Conservation (phyloP, 2,329 filamentous ascomycete species). For the Lasiodiplodia citricola region DNA sequence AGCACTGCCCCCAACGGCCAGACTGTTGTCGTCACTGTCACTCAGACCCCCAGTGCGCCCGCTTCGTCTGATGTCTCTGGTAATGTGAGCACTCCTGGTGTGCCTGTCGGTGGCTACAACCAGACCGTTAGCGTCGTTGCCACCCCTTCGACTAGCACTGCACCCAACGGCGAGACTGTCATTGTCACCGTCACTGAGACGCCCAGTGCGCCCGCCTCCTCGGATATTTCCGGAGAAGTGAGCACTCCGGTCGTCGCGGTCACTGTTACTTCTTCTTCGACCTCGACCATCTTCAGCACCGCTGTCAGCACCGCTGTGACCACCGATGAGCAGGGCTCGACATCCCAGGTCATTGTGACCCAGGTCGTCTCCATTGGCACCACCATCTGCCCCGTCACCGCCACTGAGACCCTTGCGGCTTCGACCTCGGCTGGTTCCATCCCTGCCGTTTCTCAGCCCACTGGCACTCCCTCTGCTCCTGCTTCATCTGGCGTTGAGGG, state of each 20-base stretch:
- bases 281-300: constrained; percentile 15
- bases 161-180: background rate
- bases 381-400: constrained; percentile 3
- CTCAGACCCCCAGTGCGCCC: background rate
- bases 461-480: background rate
- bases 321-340: constrained; percentile 20
- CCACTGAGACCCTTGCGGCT: constrained; percentile 20
- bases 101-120: constrained; percentile 30
- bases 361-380: constrained; percentile 49
- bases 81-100: constrained; percentile 19
- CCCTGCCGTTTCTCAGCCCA: background rate
- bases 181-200: background rate
- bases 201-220: background rate
- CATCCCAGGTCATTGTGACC: constrained; percentile 24
- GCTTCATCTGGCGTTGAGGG: background rate
- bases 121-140: constrained; percentile 2
- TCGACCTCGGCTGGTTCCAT: constrained; percentile 24
- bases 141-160: background rate
- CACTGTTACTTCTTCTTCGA: constrained; percentile 48
- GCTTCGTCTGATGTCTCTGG: constrained; percentile 6
- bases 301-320: background rate
- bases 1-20: constrained; percentile 3
- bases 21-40: background rate
- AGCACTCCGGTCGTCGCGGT: background rate
- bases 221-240: background rate